Conservation (phyloP, 192 early-diverging fungal species). For the Coemansia sp. region DNA sequence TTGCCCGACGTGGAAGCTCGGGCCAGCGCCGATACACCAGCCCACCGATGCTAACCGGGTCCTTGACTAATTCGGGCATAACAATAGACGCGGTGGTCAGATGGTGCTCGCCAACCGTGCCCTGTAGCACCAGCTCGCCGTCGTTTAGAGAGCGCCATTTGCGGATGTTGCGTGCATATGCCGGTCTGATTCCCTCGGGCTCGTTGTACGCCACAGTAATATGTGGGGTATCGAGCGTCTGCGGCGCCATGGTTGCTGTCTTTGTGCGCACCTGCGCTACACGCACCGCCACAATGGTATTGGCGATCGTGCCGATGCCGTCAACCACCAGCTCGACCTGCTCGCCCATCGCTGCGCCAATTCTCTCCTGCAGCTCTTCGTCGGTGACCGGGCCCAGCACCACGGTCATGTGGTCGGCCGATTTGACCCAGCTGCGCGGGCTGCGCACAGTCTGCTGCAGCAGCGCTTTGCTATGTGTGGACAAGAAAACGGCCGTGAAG, state of each 20-base stretch:
- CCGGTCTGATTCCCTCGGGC: slow-evolving; percentile 9
- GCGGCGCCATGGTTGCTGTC: not conserved
- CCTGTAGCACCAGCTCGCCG: slow-evolving; percentile 21
- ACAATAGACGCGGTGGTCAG: slow-evolving; percentile 32
- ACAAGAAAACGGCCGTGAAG: slow-evolving; percentile 21
- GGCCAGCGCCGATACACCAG: slow-evolving; percentile 44
- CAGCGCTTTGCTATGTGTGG: slow-evolving; percentile 4
- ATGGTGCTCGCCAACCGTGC: slow-evolving; percentile 22
- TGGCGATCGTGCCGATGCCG: slow-evolving; percentile 19
- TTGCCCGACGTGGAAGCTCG: slow-evolving; percentile 23
- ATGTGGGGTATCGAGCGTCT: slow-evolving; percentile 5
- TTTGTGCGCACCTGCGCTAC: slow-evolving; percentile 11
- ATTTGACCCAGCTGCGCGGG: slow-evolving; percentile 22
- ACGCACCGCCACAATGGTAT: slow-evolving; percentile 28
- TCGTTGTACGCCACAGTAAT: slow-evolving; percentile 44
- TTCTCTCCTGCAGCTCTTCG: slow-evolving; percentile 5
- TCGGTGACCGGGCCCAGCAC: slow-evolving; percentile 2
- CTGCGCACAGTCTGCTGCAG: slow-evolving; percentile 28
- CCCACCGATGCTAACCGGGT: slow-evolving; percentile 37
- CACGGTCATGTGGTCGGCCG: slow-evolving; percentile 26
- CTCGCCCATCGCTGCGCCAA: slow-evolving; percentile 31
- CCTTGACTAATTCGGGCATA: slow-evolving; percentile 4
- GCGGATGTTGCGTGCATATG: slow-evolving; percentile 11
- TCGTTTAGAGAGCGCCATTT: slow-evolving; percentile 27
- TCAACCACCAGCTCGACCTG: slow-evolving; percentile 33